A percentile compares a stretch with the other conserved stretches of the same genome.
These are phyloP conservation scores for Globisporangium acanthophoron DNA, from an alignment of 352 stramenopile genomes.

Conservation along the genomic window DNA sequence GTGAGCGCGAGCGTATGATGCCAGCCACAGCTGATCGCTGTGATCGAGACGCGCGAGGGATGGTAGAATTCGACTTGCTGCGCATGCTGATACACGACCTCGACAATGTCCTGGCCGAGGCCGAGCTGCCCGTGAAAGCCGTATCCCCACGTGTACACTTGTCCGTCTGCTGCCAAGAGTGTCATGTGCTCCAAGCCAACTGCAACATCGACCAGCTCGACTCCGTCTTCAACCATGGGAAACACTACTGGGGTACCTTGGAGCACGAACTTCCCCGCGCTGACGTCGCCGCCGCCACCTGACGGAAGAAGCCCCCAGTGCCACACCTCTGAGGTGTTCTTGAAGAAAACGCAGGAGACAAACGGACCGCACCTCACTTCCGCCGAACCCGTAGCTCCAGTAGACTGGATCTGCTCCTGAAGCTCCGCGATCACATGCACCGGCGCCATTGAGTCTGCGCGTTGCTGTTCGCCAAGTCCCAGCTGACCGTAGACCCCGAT, in stretches of 20 bases:
- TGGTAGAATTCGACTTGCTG: constrained; percentile 21
- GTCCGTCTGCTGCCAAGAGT: constrained; percentile 18
- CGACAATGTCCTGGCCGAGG: constrained; percentile 15
- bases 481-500: constrained; percentile 40
- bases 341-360: constrained; percentile 22
- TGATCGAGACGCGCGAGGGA: constrained; percentile 13
- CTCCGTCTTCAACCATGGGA: constrained; percentile 12
- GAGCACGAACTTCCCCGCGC: constrained; percentile 5
- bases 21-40: constrained; percentile 25
- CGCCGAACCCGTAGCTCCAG: neutral
- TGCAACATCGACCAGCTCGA: constrained; percentile 17
- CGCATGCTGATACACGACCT: constrained; percentile 10
- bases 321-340: constrained; percentile 18
- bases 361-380: constrained; percentile 29
- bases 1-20: constrained; percentile 28
- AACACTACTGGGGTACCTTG: constrained; percentile 11
- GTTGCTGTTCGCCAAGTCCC: constrained; percentile 24
- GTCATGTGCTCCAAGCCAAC: constrained; percentile 26
- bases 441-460: constrained; percentile 15
- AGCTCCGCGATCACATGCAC: constrained; percentile 15
- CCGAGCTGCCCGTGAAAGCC: constrained; percentile 27
- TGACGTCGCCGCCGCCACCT: neutral
- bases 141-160: constrained; percentile 35
- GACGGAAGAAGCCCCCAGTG: constrained; percentile 31
- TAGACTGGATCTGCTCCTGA: constrained; percentile 7